Evolutionary conservation across 2,329 filamentous ascomycete genomes (phyloP).

Genomic region (Botryosphaeria dothidea): DNA sequence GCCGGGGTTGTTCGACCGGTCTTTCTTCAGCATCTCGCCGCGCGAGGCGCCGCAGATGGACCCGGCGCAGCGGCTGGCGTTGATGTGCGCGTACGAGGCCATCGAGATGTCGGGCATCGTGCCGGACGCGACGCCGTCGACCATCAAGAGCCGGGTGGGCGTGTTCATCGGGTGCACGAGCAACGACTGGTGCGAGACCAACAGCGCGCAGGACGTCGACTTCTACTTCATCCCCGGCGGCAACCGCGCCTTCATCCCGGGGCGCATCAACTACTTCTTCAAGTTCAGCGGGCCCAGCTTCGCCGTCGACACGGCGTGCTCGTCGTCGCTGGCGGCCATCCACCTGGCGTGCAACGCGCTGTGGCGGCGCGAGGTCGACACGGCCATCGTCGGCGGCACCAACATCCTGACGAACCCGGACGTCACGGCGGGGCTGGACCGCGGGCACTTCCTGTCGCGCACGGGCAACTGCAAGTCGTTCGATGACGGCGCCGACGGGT

Average conservation of each 20-base stretch:
- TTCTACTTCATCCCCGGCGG: constrained; percentile 58
- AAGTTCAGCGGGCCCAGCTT: constrained; percentile 27
- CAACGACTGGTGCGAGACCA: constrained; percentile 33
- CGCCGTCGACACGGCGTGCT: constrained; percentile 28
- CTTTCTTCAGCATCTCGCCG: constrained; percentile 27
- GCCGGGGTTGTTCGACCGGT: constrained; percentile 24
- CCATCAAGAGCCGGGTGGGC: constrained; percentile 29
- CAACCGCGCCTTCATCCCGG: constrained; percentile 53
- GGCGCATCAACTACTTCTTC: constrained; percentile 46
- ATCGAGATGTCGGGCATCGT: constrained; percentile 26
- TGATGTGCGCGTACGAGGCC: constrained; percentile 26
- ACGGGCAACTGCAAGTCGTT: constrained; percentile 34
- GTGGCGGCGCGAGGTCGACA: constrained; percentile 26
- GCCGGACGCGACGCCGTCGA: constrained; percentile 28
- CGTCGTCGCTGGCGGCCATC: constrained; percentile 24
- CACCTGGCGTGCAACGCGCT: constrained; percentile 25
- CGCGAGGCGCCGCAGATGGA: constrained; percentile 26
- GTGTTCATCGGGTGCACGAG: constrained; percentile 32
- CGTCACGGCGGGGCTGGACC: constrained; percentile 44
- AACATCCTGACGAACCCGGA: constrained; percentile 32
- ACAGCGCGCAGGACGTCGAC: constrained; percentile 40
- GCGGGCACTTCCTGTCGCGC: constrained; percentile 29
- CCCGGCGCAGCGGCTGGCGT: constrained; percentile 23
- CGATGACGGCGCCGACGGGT: constrained; percentile 36
- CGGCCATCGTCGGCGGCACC: constrained; percentile 28